Base-by-base conservation (phyloP, 768 basidiomycete species). In the Clitopilus passeckerianus region DNA sequence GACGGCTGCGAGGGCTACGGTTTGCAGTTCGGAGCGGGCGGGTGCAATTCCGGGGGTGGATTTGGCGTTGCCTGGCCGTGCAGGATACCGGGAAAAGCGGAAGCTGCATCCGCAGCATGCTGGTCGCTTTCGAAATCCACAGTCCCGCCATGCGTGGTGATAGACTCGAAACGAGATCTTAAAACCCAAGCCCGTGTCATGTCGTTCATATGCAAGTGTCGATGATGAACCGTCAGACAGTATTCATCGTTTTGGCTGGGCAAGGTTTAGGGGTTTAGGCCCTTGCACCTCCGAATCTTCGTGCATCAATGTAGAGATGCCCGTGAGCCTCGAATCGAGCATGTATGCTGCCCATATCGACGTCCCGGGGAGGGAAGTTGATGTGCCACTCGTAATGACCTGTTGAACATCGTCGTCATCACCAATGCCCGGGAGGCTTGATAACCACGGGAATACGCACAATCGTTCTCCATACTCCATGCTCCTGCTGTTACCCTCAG, bases 331-430 rank as follows among this genome's bases (percentile, higher is more conserved):
- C 78, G 53, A 84, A 78, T 46, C 74, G 77, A 7, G 83, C 85
- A 30, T 80, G 78, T 24, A 83, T 77, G 12, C 75, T 73, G 6
- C 74, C 63, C 78, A 85, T 80, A 66, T 86, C 81, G 57, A 82
- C 77, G 60, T 86, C 85, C 9, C 75, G 71, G 9, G 80, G 77
- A 33, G 81, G 66, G 60, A 86, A 86, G 16, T 69, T 71, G 62
- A 85, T 80, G 59, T 81, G 76, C 85, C 85, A 86, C 62, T 85
- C 85, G 61, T 81, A 85, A 64, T 85, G 85, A 63, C 80, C 85
- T 86, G 59, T 15, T 57, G 34, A 12, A 58, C 16, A 37, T 18
- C 53, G 27, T 24, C n/a, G 30, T 54, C 43, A 54, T 58, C 16
- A 62, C 53, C 16, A 37, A 41, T 27, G 37, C 34, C 27, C 30